These are phyloP conservation scores for Sugiyamaella boreocaroliniensis DNA, from an alignment of 805 yeast species.

Conservation along the genomic window DNA sequence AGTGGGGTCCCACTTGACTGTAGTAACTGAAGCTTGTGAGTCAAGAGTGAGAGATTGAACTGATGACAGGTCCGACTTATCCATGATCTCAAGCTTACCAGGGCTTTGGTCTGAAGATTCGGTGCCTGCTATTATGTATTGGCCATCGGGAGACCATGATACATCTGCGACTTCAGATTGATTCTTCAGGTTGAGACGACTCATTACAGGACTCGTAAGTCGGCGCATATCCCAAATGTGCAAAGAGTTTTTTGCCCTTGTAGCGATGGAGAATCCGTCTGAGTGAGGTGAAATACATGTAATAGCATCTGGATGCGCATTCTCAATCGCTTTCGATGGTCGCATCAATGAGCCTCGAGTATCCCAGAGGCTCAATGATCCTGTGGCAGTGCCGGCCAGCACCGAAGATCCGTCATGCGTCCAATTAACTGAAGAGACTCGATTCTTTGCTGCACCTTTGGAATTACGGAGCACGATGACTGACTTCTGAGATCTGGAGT, in stretches of 20 bases:
- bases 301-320: conserved; percentile 20
- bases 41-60: conserved; percentile 14
- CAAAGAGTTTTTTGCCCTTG: conserved; percentile 23
- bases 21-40: conserved; percentile 6
- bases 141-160: conserved; percentile 24
- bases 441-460: conserved; percentile 17
- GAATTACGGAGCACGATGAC: conserved; percentile 25
- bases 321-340: conserved; percentile 19
- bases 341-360: conserved; percentile 24
- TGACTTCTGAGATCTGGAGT: conserved; percentile 20
- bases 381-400: conserved; percentile 20
- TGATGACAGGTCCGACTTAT: conserved; percentile 25
- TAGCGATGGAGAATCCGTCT: conserved; percentile 16
- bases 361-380: conserved; percentile 24
- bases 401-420: conserved; percentile 17
- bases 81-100: conserved; percentile 23
- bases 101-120: conserved; percentile 2
- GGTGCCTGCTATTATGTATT: conserved; percentile 24
- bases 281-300: conserved; percentile 1
- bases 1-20: conserved; percentile 24
- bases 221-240: conserved; percentile 29
- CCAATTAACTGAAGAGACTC: conserved; percentile 17
- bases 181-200: conserved; percentile 14
- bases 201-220: conserved; percentile 19
- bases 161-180: conserved; percentile 17